Base-by-base conservation (phyloP, 2,329 filamentous ascomycete genomes). In the Aspergillus ruber region DNA sequence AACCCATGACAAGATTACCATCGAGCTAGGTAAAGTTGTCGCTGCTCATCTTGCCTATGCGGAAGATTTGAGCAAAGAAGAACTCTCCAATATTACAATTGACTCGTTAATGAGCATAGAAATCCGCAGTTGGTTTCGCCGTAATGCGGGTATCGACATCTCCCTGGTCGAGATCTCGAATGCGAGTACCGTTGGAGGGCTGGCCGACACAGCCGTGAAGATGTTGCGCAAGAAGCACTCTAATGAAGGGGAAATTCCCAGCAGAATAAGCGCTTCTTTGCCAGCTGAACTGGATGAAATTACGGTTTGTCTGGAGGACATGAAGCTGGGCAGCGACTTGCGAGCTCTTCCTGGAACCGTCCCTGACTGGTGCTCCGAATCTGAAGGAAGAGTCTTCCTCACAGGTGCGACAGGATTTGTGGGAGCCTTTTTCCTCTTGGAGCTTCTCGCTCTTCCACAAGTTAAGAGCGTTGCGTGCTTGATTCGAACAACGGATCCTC, bases 111-210 rank as follows among this genome's bases (percentile, higher is more conserved):
- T 60, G 51, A 56, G 60, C 1, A 56, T 65, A 39, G 63, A 65
- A 43, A 55, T 64, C 13, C 56, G 60, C 2, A 61, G 51, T 29
- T 63, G 60, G 56, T 49, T 61, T 25, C 53, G 54, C 3, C 58
- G 61, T 1, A 54, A 51, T 21, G 44, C 60, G 0, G 55, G 48
- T 0, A 46, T 64, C 7, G 61, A 65, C 5, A 50, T 65, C 15
- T 52, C 62, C 79, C 72, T 67, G 84, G 48, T 73, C 82, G 67
- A 87, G 82, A 71, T 84, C 17, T 51, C 53, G 1, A 51, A 52
- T 21, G 55, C 54, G 2, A 54, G 50, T 3, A 58, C 47, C 1
- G 45, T 59, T 3, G 48, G 52, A 7, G 56, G 53, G 0, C 23
- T 56, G 4, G 25, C 46, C 15, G 53, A 50, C 10, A 35, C 53